These are phyloP conservation scores for Sphaerostilbella broomeana DNA, from an alignment of 2,329 filamentous ascomycete species.

Conservation along the genomic window DNA sequence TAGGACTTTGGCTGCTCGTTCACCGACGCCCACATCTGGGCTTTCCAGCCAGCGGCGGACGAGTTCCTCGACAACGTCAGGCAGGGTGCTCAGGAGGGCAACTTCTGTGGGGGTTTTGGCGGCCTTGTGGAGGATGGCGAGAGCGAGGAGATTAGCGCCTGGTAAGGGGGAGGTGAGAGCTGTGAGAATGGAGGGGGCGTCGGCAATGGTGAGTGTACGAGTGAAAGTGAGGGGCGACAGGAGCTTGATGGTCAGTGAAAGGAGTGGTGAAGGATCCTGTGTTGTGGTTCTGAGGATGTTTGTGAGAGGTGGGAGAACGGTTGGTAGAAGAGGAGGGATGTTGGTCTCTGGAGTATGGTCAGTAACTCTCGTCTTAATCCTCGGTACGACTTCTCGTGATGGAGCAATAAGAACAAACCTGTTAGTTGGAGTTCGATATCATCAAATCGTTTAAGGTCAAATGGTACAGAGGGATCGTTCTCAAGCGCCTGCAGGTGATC, in stretches of 20 bases:
- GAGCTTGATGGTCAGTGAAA: constrained; percentile 49
- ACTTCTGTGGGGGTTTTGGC: constrained; percentile 41
- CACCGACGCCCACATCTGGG: constrained; percentile 49
- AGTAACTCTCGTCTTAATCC: constrained; percentile 2
- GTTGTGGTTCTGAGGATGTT: constrained; percentile 45
- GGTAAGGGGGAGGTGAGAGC: constrained; percentile 49
- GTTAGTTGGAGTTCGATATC: constrained; percentile 53
- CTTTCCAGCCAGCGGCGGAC: constrained; percentile 47
- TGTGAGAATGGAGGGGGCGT: constrained; percentile 43
- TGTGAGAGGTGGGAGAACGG: constrained; percentile 48
- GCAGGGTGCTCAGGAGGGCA: constrained; percentile 44
- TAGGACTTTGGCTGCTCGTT: constrained; percentile 44
- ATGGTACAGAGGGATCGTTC: constrained; percentile 33
- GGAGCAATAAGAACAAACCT: constrained; percentile 27
- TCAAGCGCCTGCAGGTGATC: constrained; percentile 47
- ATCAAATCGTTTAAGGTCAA: constrained; percentile 49
- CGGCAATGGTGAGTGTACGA: constrained; percentile 45
- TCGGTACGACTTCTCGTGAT: background rate
- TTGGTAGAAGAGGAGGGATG: constrained; percentile 44
- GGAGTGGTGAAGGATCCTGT: constrained; percentile 44
- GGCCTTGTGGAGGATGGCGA: constrained; percentile 52
- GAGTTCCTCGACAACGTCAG: constrained; percentile 41
- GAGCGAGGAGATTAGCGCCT: constrained; percentile 51
- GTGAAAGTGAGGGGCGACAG: constrained; percentile 47
- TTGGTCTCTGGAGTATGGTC: constrained; percentile 37